These are phyloP conservation scores for Hippophae tibetana DNA, from an alignment of 306 rosid species.

Conservation along the genomic window DNA sequence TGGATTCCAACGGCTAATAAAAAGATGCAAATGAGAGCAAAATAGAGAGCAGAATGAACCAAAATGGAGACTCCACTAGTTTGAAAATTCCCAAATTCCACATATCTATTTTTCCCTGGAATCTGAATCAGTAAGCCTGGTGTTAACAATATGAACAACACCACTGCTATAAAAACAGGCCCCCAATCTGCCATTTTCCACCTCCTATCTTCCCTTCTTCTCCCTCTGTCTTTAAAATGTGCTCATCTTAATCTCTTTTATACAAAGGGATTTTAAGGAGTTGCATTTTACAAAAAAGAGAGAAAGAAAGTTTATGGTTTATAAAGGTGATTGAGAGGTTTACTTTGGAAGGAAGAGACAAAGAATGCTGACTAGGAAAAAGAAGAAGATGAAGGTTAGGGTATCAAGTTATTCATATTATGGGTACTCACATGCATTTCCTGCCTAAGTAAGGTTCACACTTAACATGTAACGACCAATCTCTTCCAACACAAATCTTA, in stretches of 20 bases:
- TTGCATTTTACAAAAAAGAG: slow-evolving; percentile 15
- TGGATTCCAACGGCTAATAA: slow-evolving; percentile 64
- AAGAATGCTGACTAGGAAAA: slow-evolving; percentile 37
- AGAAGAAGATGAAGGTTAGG: slow-evolving; percentile 20
- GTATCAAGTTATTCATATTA: slow-evolving; percentile 37
- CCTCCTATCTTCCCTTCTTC: not conserved
- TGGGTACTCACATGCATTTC: not conserved
- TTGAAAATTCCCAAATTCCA: slow-evolving; percentile 74
- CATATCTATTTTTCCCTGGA: slow-evolving; percentile 38
- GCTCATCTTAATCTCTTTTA: not conserved
- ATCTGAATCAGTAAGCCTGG: slow-evolving; percentile 78
- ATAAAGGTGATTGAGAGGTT: slow-evolving; percentile 7
- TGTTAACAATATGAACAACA: slow-evolving; percentile 68
- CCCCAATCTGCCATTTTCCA: slow-evolving; percentile 90
- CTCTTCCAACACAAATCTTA: too few relatives aligned
- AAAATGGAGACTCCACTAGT: slow-evolving; percentile 72
- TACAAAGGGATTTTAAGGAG: slow-evolving; percentile 1
- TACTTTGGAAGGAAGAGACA: slow-evolving; percentile 39
- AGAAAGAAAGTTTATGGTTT: slow-evolving; percentile 9
- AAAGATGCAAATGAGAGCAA: slow-evolving; percentile 82
- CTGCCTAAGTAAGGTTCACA: slow-evolving; percentile 15
- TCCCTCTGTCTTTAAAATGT: slow-evolving; percentile 8
- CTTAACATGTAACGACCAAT: not conserved
- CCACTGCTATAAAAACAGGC: slow-evolving; percentile 76
- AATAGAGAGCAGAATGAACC: slow-evolving; percentile 62